These are phyloP conservation scores for Emergomyces orientalis DNA, from an alignment of 2,329 filamentous ascomycete species.

Conservation along the genomic window DNA sequence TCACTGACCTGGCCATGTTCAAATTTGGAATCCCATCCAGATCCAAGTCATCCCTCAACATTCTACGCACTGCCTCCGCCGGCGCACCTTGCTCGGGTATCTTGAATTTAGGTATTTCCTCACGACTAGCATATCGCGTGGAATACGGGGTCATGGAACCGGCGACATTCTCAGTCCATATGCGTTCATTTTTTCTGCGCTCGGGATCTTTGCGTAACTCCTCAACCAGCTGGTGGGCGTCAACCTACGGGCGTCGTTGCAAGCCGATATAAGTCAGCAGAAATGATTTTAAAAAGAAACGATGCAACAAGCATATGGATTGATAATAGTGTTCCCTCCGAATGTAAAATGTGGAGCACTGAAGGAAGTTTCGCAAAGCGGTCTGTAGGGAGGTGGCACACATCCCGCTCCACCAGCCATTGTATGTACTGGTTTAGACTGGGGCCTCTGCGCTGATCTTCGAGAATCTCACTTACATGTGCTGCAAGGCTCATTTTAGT, in stretches of 20 bases:
- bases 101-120: constrained; percentile 27
- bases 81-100: constrained; percentile 26
- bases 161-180: constrained; percentile 21
- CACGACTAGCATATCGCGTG: constrained; percentile 25
- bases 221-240: constrained; percentile 23
- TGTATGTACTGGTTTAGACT: neutral
- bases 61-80: constrained; percentile 55
- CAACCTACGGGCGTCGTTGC: constrained; percentile 16
- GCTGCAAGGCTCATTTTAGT: constrained; percentile 3
- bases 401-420: too few species aligned
- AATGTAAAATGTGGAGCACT: neutral
- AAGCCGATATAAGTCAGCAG: neutral
- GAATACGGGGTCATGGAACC: constrained; percentile 26
- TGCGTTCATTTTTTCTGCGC: constrained; percentile 20
- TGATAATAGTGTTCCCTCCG: neutral
- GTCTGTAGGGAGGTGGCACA: neutral
- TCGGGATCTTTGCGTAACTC: constrained; percentile 19
- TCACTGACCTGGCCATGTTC: constrained; percentile 49
- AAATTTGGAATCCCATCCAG: constrained; percentile 58
- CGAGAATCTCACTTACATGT: constrained; percentile 1
- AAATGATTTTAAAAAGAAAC: neutral
- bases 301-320: neutral
- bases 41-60: constrained; percentile 55
- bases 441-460: neutral
- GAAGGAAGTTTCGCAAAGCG: neutral